Evolutionary conservation across 495 filamentous ascomycete genomes (phyloP), one percentile per base, ranked within the genome.

Genomic region (Talaromyces nanjingensis): DNA sequence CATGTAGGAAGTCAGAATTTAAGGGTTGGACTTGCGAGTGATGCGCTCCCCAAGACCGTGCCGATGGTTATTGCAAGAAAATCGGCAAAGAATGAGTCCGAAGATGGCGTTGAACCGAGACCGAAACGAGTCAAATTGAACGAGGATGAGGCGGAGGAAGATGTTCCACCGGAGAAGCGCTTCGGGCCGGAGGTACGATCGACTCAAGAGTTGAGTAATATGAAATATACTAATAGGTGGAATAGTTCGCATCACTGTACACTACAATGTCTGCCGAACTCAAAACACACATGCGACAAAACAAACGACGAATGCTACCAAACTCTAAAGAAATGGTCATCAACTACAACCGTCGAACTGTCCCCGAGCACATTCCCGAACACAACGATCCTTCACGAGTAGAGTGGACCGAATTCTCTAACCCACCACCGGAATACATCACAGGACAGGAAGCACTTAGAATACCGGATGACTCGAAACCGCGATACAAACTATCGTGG

Each of bases 1-100:
- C 94, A 98, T 72, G 84, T 93, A n/a, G 94, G 94, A n/a, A 97
- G 92, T 70, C 94, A 98, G 76, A 98, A 98, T 64, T 74, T 98
- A 61, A 83, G 94, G 34, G 91, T 98, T 65, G 94, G 94, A 0
- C 82, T 97, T 56, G 91, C 93, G 5, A 97, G 90, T 70, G 94
- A 98, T 79, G 94, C 93, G 22, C 75, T 98, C 34, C 94, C 94
- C 0, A 96, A 93, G 75, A 93, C 90, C 2, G 82, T 98, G 31
- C 96, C 96, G 4, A 98, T 96, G 90, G 86, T 89, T 0, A 90
- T 97, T 68, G 94, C 93, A 11, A 85, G 88, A 62, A 90, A 86
- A 69, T 89, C 87, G 67, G 70, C 76, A 20, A 83, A 84, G 60
- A 92, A 84, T 60, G 94, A 98, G 72, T 89, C 87, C 42, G 91